Evolutionary conservation across 1,139 yeast species (phyloP), one percentile per base, ranked within the genome.

Genomic region (Diutina catenulata): DNA sequence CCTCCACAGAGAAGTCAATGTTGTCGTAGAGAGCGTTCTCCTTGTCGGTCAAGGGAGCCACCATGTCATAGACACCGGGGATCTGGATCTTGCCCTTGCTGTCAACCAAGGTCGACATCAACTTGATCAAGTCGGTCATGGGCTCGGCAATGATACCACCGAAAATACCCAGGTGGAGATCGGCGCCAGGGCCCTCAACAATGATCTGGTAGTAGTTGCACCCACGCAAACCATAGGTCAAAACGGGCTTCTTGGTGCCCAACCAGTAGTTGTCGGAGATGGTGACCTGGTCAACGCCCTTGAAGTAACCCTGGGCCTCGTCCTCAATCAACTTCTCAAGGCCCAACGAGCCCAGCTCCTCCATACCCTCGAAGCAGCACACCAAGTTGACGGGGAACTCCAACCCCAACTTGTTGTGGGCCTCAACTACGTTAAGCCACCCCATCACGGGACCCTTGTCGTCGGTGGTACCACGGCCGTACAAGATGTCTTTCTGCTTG

Each of bases 91-190:
- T 75, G 41, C 99, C 99, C 43, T 74, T 62, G 32, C 79, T 67
- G 49, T 78, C 83, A 29, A 91, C 98, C 49, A 91, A 74, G 45
- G 76, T 64, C 39, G 84, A 59, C 70, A 91, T 63, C 25, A 87
- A 70, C 54, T 80, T 78, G 42, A 84, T 68, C 55, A 91, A 73
- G 57, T 93, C 99, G 40, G 93, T 81, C 93, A 93, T 79, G 55
- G 99, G 99, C 64, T 91, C 99, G 47, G 94, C 94, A 48, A 91
- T 79, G 47, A 87, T 78, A 54, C 98, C 99, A 48, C 99, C 99
- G 57, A 91, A 91, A 42, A 91, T 76, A 56, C 99, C 99, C 40
- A 95, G 82, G 64, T 91, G 99, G 62, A 91, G 73, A 59, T 93
- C 99, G 7, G 98, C 96, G 38, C 83, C 88, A 28, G 99, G 98